phyloP scores from a whole-genome alignment of 1,284 basidiomycete genomes.

The Hemileia vastatrix region DNA sequence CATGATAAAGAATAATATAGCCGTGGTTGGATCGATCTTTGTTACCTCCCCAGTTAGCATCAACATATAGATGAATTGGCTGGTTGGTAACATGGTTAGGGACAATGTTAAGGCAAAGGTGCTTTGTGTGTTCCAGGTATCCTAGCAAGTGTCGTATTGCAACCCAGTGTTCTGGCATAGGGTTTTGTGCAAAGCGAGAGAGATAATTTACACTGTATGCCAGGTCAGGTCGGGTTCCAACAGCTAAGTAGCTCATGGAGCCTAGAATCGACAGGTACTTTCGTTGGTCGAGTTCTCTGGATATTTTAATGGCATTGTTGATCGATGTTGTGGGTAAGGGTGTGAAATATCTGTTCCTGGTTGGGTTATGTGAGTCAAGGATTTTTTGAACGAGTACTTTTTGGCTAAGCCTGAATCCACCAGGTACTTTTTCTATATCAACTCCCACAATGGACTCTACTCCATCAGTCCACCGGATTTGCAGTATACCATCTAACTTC shows the following conservation, averaged over 20 bases:
- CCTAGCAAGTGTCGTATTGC: constrained; percentile 1
- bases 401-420: no score
- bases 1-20: not conserved
- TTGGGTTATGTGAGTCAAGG: not conserved
- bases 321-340: not conserved
- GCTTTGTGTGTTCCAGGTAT: no score
- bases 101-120: not conserved
- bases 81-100: not conserved
- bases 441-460: no score
- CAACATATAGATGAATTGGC: not conserved
- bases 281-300: not conserved
- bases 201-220: not conserved
- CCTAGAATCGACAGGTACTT: not conserved
- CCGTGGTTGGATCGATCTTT: not conserved
- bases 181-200: not conserved
- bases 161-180: not conserved
- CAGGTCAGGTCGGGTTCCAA: constrained; percentile 1
- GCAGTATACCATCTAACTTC: not conserved
- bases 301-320: not conserved
- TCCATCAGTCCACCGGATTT: no score
- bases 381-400: not conserved
- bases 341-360: not conserved
- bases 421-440: no score
- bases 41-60: not conserved
- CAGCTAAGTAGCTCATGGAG: no score